Evolutionary conservation across 805 yeast genomes (phyloP).

Genomic region (Sugiyamaella qingdaonensis): DNA sequence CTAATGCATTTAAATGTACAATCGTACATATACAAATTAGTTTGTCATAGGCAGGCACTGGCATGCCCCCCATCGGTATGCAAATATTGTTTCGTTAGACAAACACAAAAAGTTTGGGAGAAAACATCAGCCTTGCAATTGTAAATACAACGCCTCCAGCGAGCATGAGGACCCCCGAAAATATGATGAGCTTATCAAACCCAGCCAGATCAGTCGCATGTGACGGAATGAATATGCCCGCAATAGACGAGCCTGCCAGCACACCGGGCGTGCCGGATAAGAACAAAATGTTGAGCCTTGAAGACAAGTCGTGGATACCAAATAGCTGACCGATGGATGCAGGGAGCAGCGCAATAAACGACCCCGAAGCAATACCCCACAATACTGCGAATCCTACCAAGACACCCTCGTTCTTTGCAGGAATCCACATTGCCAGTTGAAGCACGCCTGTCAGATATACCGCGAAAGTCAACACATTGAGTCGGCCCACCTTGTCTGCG

Average conservation of each 20-base stretch:
- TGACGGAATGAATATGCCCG: conserved; percentile 34
- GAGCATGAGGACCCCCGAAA: conserved; percentile 32
- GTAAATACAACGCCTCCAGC: conserved; percentile 17
- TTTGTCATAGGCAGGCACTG: no score
- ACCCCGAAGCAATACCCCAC: conserved; percentile 37
- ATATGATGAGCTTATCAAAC: conserved; percentile 31
- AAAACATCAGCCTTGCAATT: conserved; percentile 16
- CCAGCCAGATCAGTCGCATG: conserved; percentile 11
- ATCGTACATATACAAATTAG: no score
- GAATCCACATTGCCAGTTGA: conserved; percentile 23
- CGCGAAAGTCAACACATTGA: conserved; percentile 36
- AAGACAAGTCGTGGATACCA: conserved; percentile 31
- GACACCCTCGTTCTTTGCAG: conserved; percentile 17
- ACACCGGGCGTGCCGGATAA: conserved; percentile 31
- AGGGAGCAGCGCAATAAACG: conserved; percentile 35
- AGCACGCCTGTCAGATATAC: conserved; percentile 31
- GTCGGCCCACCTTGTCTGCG: conserved; percentile 46
- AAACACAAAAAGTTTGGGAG: conserved; percentile 19
- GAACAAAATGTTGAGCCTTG: conserved; percentile 32
- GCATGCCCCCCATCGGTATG: no score
- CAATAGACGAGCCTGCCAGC: conserved; percentile 36
- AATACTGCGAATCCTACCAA: conserved; percentile 29
- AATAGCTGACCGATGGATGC: conserved; percentile 35
- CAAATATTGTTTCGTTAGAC: conserved; percentile 4
- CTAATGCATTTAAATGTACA: no score